phyloP scores from a whole-genome alignment of 805 yeast species.

The Barnettozyma salicaria region DNA sequence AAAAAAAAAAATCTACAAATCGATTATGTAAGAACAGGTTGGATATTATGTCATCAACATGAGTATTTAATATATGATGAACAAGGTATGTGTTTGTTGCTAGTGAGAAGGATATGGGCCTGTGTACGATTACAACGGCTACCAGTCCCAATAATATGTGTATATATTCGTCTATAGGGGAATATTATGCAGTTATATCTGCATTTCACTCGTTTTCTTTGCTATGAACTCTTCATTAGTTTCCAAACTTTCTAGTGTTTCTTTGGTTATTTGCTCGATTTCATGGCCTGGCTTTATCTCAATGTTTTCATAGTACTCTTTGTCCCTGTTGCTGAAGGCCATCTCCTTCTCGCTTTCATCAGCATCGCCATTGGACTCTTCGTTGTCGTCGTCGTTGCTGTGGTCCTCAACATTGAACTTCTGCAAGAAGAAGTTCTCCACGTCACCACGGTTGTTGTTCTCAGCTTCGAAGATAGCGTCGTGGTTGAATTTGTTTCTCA shows the following conservation, averaged over 20 bases:
- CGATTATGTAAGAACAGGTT: too few species aligned
- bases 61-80: too few species aligned
- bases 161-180: too few species aligned
- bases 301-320: conserved; percentile 23
- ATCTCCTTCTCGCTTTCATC: conserved; percentile 29
- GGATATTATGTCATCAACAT: too few species aligned
- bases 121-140: too few species aligned
- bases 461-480: conserved; percentile 91
- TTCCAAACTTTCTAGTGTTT: conserved; percentile 36
- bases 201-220: conserved; percentile 26
- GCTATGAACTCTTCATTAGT: conserved; percentile 28
- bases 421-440: conserved; percentile 70
- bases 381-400: conserved; percentile 31
- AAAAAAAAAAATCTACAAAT: too few species aligned
- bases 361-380: conserved; percentile 9
- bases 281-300: conserved; percentile 45
- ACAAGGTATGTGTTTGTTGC: too few species aligned
- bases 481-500: conserved; percentile 67
- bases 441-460: conserved; percentile 62
- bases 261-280: conserved; percentile 43
- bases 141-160: too few species aligned
- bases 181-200: too few species aligned
- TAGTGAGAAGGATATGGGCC: too few species aligned
- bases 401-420: conserved; percentile 62
- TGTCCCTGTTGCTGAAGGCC: conserved; percentile 37